Base-by-base conservation (phyloP, 2,329 filamentous ascomycete species). In the Celoporthe dispersa region DNA sequence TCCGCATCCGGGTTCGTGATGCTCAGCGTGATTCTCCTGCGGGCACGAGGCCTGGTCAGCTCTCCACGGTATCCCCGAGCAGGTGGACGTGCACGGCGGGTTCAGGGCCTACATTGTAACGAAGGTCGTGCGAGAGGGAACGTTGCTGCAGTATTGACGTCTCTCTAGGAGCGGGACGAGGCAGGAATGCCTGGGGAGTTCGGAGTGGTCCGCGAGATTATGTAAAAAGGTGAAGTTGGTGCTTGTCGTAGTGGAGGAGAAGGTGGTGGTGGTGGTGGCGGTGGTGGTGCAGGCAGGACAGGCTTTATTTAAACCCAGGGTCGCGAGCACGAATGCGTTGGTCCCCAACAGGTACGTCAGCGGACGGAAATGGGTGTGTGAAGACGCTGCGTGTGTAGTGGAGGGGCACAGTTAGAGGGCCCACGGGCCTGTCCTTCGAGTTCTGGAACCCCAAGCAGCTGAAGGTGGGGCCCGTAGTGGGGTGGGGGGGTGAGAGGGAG, bases 1-100 rank as follows among this genome's bases (percentile, higher is more conserved):
- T 83, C 83, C 74, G 89, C 85, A 78, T 92, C 89, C 73, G 91
- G 89, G 74, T 92, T 91, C 78, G 92, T 92, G 79, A 97, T 92
- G 80, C 89, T 93, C 81, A 97, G 89, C 66, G 94, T 96, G 82
- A 97, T 91, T 81, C 91, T 92, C 94, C 62, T 64, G 39, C 12
- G 39, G 31, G 19, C 22, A 39, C 37, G 7, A 31, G 39, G 22
- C 6, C 14, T 31, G 37, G 39, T 64, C 41, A 64, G 62, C 41
- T 19, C 33, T 39, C 37, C 39, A 48, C 14, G 28, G 12, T 51
- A 22, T 16, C 16, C 41, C 57, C 57, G 33, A 19, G 31, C n/a
- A 37, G 39, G 25, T 2, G n/a, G 25, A 25, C 62, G n/a, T 44
- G 39, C n/a, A 41, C 9, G 16, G 22, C 12, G 16, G n/a, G n/a